These are phyloP conservation scores for Euphorbia lathyris DNA, from an alignment of 345 rosid species.

Conservation along the genomic window DNA sequence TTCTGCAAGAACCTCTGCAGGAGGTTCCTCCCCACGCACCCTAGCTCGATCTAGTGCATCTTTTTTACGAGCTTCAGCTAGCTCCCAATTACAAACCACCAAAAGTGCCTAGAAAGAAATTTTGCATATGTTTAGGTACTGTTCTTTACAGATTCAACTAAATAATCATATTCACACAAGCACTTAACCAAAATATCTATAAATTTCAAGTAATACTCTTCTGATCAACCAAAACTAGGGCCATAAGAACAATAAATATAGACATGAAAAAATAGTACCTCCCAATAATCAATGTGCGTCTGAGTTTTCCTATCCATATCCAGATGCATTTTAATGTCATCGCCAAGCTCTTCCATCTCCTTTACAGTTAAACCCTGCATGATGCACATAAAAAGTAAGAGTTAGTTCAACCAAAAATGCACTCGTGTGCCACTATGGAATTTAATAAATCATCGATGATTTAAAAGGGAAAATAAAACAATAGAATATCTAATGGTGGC, in stretches of 20 bases:
- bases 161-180: background rate
- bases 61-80: slow-evolving; percentile 81
- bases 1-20: slow-evolving; percentile 86
- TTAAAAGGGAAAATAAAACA: too few relatives aligned
- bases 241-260: background rate
- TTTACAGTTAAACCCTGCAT: slow-evolving; percentile 87
- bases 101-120: slow-evolving; percentile 62
- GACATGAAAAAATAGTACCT: slow-evolving; percentile 45
- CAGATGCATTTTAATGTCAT: slow-evolving; percentile 92
- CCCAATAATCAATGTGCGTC: slow-evolving; percentile 78
- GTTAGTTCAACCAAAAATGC: too few relatives aligned
- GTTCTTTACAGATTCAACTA: background rate
- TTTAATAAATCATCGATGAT: too few relatives aligned
- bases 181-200: too few relatives aligned
- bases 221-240: background rate
- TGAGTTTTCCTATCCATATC: slow-evolving; percentile 82
- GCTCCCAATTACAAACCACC: slow-evolving; percentile 91
- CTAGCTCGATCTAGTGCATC: slow-evolving; percentile 89
- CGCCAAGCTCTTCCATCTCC: slow-evolving; percentile 93
- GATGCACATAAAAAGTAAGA: too few relatives aligned
- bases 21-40: slow-evolving; percentile 94
- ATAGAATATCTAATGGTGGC: too few relatives aligned
- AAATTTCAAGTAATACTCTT: too few relatives aligned
- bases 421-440: too few relatives aligned
- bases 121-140: slow-evolving; percentile 14